Evolutionary conservation across 1,284 basidiomycete genomes (phyloP).

Genomic region (Gomphus sp.): DNA sequence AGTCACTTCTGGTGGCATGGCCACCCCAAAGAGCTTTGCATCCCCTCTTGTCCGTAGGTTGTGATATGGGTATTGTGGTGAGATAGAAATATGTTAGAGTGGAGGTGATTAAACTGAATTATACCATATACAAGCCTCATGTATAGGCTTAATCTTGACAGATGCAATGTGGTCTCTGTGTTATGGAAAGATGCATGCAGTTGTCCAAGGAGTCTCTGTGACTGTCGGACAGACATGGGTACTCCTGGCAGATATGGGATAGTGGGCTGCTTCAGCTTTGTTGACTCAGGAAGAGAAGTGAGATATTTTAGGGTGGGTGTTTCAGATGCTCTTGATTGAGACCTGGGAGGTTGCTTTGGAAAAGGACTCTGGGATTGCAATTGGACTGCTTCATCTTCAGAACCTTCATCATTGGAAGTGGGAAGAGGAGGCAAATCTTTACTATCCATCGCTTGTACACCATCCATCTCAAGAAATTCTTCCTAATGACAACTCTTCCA

Average conservation of each 20-base stretch:
- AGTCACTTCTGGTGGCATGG: too few species aligned
- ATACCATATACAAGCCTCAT: too few species aligned
- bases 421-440: conserved; percentile 17
- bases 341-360: conserved; percentile 6
- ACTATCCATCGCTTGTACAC: conserved; percentile 36
- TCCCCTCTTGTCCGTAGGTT: too few species aligned
- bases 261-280: background rate
- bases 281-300: background rate
- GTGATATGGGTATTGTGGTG: too few species aligned
- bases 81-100: too few species aligned
- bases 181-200: conserved; percentile 49
- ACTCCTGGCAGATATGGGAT: conserved; percentile 1
- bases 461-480: conserved; percentile 32
- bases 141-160: too few species aligned
- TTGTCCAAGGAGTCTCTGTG: conserved; percentile 33
- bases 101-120: too few species aligned
- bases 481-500: background rate
- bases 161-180: conserved; percentile 49
- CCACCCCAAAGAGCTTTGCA: too few species aligned
- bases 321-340: conserved; percentile 13
- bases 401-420: conserved; percentile 14
- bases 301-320: conserved; percentile 3
- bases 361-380: conserved; percentile 17
- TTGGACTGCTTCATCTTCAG: conserved; percentile 14
- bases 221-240: conserved; percentile 17